These are phyloP conservation scores for Lactarius trivialis DNA, from an alignment of 768 basidiomycete genomes.

Conservation along the genomic window DNA sequence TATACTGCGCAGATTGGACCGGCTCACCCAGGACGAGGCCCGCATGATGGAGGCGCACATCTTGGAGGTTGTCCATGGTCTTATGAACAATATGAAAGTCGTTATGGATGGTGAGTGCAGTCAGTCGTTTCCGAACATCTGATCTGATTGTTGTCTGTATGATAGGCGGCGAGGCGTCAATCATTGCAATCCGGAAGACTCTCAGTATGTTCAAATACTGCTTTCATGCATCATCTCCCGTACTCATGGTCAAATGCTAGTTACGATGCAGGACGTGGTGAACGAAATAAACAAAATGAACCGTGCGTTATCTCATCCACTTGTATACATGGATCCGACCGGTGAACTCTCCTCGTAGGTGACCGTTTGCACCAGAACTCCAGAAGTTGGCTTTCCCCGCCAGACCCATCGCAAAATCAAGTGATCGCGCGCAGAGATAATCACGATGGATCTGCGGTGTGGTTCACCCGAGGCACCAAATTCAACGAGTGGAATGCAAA, in stretches of 20 bases:
- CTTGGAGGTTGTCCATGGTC: neutral
- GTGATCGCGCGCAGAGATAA: neutral
- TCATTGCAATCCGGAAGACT: neutral
- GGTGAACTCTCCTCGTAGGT: neutral
- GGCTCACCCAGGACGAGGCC: neutral
- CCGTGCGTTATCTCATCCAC: neutral
- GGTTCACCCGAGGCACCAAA: neutral
- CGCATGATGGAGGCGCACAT: neutral
- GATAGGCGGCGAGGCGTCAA: neutral
- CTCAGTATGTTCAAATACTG: neutral
- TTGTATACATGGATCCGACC: neutral
- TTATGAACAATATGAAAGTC: neutral
- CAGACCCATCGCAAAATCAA: constrained; percentile 7
- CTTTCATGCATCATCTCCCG: neutral
- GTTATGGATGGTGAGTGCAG: neutral
- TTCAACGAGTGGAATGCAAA: neutral
- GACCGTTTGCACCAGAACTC: neutral
- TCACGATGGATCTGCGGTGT: neutral
- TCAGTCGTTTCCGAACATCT: neutral
- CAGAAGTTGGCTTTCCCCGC: constrained; percentile 7
- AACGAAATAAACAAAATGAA: neutral
- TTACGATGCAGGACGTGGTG: neutral
- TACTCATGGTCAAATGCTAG: neutral
- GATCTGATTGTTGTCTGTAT: neutral
- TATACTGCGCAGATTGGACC: neutral